These are phyloP conservation scores for Calonectria naviculata DNA, from an alignment of 2,329 filamentous ascomycete genomes.

Conservation along the genomic window DNA sequence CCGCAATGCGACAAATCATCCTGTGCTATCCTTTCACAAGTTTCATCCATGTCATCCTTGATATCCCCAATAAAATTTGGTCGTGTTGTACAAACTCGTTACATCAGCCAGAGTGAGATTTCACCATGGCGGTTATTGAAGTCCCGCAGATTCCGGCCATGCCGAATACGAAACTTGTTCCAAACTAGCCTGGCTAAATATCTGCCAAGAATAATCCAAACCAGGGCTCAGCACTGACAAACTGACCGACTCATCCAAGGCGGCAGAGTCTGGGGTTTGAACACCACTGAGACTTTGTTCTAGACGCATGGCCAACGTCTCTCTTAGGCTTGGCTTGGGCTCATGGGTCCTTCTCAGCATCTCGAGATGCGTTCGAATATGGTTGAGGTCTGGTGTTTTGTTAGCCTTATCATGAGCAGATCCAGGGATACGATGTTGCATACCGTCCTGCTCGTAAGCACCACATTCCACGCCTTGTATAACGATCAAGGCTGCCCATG, in stretches of 20 bases:
- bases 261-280: conserved; percentile 7
- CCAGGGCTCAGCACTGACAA: not conserved
- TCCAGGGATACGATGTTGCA: not conserved
- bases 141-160: not conserved
- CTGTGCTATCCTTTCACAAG: no score
- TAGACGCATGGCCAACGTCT: conserved; percentile 11
- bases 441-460: conserved; percentile 1
- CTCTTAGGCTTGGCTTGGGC: conserved; percentile 2
- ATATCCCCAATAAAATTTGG: no score
- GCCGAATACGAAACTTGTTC: conserved; percentile 7
- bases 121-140: not conserved
- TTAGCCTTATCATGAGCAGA: not conserved
- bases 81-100: not conserved
- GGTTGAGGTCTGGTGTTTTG: not conserved
- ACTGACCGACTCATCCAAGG: not conserved
- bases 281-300: conserved; percentile 14
- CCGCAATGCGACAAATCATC: no score
- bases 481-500: conserved; percentile 14
- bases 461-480: conserved; percentile 15
- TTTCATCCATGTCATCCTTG: no score
- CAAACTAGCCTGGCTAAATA: conserved; percentile 17
- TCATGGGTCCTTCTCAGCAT: conserved; percentile 6
- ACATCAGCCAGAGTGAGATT: not conserved
- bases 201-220: conserved; percentile 21
- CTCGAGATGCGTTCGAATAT: conserved; percentile 18